A percentile compares a stretch with the other conserved stretches of the same genome.
phyloP scores from a whole-genome alignment of 2,329 filamentous ascomycete species.

The Verticillium nubilum region DNA sequence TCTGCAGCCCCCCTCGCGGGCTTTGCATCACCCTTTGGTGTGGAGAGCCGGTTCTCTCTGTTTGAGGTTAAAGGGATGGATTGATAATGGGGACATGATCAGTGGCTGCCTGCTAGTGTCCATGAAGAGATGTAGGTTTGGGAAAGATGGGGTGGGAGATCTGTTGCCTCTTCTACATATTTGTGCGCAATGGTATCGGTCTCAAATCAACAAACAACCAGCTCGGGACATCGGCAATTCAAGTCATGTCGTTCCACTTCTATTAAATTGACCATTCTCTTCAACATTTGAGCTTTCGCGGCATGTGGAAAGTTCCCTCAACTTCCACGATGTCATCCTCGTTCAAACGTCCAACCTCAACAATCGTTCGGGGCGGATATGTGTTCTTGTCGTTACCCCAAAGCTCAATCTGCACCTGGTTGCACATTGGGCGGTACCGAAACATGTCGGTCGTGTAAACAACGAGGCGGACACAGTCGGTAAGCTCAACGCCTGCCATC shows the following conservation, averaged over 20 bases:
- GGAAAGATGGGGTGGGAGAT: no score
- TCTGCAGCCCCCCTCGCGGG: slow-evolving; percentile 12
- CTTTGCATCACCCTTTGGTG: slow-evolving; percentile 14
- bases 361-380: slow-evolving; percentile 23
- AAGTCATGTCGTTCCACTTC: no score
- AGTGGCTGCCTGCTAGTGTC: no score
- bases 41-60: not conserved
- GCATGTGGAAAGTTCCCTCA: slow-evolving; percentile 20
- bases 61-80: not conserved
- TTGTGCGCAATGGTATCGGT: no score
- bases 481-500: slow-evolving; percentile 20
- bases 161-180: no score
- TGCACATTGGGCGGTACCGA: slow-evolving; percentile 23
- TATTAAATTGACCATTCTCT: no score
- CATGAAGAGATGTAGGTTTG: no score
- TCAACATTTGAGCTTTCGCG: not conserved
- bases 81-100: not conserved
- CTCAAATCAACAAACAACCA: no score
- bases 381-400: slow-evolving; percentile 21
- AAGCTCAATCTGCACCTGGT: slow-evolving; percentile 22
- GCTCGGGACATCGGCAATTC: no score
- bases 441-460: slow-evolving; percentile 28
- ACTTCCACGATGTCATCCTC: slow-evolving; percentile 26
- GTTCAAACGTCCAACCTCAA: slow-evolving; percentile 25
- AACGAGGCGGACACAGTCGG: slow-evolving; percentile 15